A percentile compares a stretch with the other conserved stretches of the same genome.
Evolutionary conservation across 345 rosid species (phyloP).

Genomic region (Salix koriyanagi): DNA sequence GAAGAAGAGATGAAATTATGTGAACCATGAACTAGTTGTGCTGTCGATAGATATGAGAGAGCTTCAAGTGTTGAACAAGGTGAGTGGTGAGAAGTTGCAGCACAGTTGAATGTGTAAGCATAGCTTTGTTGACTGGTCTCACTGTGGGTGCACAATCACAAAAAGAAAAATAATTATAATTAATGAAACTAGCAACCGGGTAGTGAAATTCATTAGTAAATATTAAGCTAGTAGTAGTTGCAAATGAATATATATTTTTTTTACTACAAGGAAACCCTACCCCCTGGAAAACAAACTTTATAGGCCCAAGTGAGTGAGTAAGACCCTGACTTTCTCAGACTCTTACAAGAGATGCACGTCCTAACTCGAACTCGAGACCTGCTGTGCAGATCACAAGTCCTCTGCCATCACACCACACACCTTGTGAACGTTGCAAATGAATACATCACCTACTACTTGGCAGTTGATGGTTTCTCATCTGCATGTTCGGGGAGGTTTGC

Average conservation of each 20-base stretch:
- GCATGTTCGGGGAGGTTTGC: conserved; percentile 8
- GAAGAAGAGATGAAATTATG: conserved; percentile 27
- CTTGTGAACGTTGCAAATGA: background rate
- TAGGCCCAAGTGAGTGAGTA: too few species aligned
- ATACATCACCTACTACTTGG: conserved; percentile 16
- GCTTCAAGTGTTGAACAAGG: conserved; percentile 17
- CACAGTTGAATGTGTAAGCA: conserved; percentile 5
- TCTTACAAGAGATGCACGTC: too few species aligned
- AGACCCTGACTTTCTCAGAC: too few species aligned
- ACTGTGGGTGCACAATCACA: conserved; percentile 6
- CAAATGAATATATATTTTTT: background rate
- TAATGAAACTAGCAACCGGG: background rate
- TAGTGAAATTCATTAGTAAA: background rate
- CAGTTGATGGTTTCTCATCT: conserved; percentile 14
- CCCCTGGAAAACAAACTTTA: too few species aligned
- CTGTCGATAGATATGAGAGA: background rate
- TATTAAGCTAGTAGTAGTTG: background rate
- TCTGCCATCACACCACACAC: too few species aligned
- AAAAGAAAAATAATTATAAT: background rate
- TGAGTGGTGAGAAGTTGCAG: conserved; percentile 19
- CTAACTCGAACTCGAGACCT: too few species aligned
- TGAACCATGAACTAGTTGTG: conserved; percentile 14
- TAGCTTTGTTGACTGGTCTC: conserved; percentile 12
- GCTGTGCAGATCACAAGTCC: too few species aligned
- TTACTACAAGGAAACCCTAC: too few species aligned